Evolutionary conservation across 176 grass and related monocot species (phyloP).

Genomic region (Rhipidocladum racemiflorum): DNA sequence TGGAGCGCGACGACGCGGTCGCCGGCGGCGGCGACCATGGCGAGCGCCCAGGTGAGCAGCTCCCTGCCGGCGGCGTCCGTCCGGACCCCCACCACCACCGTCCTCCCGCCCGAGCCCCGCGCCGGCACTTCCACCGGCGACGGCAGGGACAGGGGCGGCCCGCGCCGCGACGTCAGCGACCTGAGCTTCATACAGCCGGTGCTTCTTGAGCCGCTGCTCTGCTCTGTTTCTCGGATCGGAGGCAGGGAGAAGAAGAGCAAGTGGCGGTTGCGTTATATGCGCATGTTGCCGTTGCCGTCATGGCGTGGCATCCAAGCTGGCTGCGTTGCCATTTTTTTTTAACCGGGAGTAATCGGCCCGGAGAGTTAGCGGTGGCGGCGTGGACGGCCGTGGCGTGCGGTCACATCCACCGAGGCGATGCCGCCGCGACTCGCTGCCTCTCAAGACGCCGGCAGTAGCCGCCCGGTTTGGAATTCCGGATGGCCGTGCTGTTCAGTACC

Average conservation of each 20-base stretch:
- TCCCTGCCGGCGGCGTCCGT: constrained; percentile 60
- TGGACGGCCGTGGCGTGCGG: neutral
- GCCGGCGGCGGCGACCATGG: constrained; percentile 56
- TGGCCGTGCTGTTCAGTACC: too few relatives aligned
- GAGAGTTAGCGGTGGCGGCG: neutral
- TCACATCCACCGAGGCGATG: neutral
- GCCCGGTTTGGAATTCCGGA: too few relatives aligned
- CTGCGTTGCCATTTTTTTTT: constrained; percentile 25
- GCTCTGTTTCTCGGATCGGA: neutral
- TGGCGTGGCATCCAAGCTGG: constrained; percentile 36
- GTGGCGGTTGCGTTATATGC: constrained; percentile 38
- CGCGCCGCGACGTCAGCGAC: neutral
- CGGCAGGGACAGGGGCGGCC: neutral
- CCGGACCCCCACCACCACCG: constrained; percentile 66
- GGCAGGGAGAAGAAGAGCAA: neutral
- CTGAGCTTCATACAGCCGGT: constrained; percentile 29
- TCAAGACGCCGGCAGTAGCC: too few relatives aligned
- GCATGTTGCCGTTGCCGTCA: neutral
- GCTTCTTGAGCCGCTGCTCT: neutral
- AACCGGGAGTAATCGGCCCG: neutral
- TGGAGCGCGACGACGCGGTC: constrained; percentile 72
- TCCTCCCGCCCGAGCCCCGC: constrained; percentile 21
- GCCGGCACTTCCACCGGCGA: neutral
- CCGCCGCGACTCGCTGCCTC: neutral
- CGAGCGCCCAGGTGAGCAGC: constrained; percentile 81